phyloP scores from a whole-genome alignment of 495 filamentous ascomycete genomes.

The Jackrogersella multiformis region DNA sequence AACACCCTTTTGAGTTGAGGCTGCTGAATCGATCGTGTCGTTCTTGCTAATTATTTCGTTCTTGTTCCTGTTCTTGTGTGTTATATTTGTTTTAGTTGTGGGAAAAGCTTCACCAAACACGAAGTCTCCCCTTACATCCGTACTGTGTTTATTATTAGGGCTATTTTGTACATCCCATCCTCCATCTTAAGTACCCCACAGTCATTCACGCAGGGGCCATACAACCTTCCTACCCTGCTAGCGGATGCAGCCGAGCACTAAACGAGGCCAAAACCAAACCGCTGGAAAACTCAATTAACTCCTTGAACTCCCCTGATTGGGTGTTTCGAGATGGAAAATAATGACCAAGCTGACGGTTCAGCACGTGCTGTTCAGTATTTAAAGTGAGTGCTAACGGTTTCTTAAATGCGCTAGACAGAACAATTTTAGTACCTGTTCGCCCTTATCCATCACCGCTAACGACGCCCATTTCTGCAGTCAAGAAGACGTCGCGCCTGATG shows the following conservation, averaged over 20 bases:
- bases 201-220: slow-evolving; percentile 17
- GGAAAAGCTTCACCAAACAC: slow-evolving; percentile 13
- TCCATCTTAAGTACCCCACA: slow-evolving; percentile 29
- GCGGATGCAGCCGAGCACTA: slow-evolving; percentile 42
- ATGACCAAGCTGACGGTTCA: slow-evolving; percentile 35
- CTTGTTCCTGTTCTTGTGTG: slow-evolving; percentile 16
- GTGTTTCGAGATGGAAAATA: slow-evolving; percentile 30
- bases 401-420: too few relatives aligned
- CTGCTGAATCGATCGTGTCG: background rate
- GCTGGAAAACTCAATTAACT: slow-evolving; percentile 32
- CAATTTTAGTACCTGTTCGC: too few relatives aligned
- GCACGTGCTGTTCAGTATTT: slow-evolving; percentile 41
- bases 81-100: background rate
- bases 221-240: slow-evolving; percentile 15
- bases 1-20: slow-evolving; percentile 1
- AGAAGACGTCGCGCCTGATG: slow-evolving; percentile 19
- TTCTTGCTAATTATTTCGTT: slow-evolving; percentile 2
- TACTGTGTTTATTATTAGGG: background rate
- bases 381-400: slow-evolving; percentile 29
- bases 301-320: slow-evolving; percentile 1
- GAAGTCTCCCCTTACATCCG: background rate
- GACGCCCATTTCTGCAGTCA: slow-evolving; percentile 17
- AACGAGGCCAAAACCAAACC: slow-evolving; percentile 30
- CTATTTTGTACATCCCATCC: too few relatives aligned
- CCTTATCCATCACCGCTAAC: background rate